Base-by-base conservation (phyloP, 129 eudicot species). In the Saussurea involucrata region DNA sequence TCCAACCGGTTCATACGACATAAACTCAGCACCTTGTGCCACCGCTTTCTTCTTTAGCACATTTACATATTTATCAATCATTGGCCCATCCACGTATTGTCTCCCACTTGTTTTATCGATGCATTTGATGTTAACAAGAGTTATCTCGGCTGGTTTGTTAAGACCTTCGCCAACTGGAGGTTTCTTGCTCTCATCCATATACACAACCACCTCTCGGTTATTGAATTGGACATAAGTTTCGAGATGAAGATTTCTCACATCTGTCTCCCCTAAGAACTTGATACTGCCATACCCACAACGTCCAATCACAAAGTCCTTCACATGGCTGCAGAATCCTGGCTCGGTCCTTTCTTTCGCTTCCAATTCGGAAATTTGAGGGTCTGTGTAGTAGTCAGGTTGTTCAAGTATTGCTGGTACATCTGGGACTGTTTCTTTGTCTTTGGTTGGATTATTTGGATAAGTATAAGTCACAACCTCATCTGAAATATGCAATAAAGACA, bases 101-200 rank as follows among this genome's bases (percentile, higher is more conserved):
- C 71, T 74, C 42, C 98, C 98, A 6, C 79, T 86, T 63, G 32
- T 82, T 78, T 85, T 90, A 68, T 86, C 78, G 3, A 79, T 53
- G 82, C 96, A 93, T 71, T 86, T 93, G 78, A 93, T 68, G 49
- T 93, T 88, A 22, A 79, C 78, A 63, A 93, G 90, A 36, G 95
- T 90, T 20, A 90, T 81, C 78, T 85, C 98, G 24, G 97, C 97
- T 7, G 91, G 83, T 72, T 85, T 87, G 83, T 93, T 93, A 63
- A 93, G 89, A 66, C 95, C 90, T 84, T 88, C 76, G 8, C 97
- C 98, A 18, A 88, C 85, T 12, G 81, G 83, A 7, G 91, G 91
- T 68, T 85, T 88, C 86, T 85, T 84, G 76, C 28, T 85, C 27
- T 85, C 90, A 36, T 90, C 95, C 86, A 40, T 24, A 37, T 85